Conservation (phyloP, 192 early-diverging fungal genomes). For the Dissophora globulifera region DNA sequence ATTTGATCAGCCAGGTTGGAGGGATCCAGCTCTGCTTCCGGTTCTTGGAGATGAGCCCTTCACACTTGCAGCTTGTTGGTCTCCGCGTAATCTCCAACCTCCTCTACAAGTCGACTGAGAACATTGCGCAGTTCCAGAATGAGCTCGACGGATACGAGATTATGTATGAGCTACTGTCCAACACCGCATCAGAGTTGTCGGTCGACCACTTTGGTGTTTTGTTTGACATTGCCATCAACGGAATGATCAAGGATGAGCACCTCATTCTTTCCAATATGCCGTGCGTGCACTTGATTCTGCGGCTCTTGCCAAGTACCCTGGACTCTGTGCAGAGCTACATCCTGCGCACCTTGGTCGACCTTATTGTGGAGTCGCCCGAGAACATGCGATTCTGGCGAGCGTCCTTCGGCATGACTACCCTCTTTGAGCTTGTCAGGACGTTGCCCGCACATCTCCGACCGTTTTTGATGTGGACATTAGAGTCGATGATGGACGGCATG, state of each 20-base stretch:
- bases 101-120: constrained; percentile 54
- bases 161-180: constrained; percentile 36
- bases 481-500: constrained; percentile 54
- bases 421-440: constrained; percentile 50
- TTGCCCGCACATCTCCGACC: constrained; percentile 46
- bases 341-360: constrained; percentile 50
- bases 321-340: constrained; percentile 52
- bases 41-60: constrained; percentile 47
- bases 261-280: constrained; percentile 48
- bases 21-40: constrained; percentile 53
- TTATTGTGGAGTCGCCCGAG: constrained; percentile 51
- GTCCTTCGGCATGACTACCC: constrained; percentile 36
- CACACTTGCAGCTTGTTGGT: constrained; percentile 50
- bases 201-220: constrained; percentile 52
- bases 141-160: constrained; percentile 50
- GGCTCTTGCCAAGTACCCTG: constrained; percentile 24
- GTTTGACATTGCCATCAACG: constrained; percentile 55
- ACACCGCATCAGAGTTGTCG: constrained; percentile 29
- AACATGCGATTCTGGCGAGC: constrained; percentile 50
- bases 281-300: constrained; percentile 44
- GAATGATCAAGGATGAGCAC: constrained; percentile 55
- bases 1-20: constrained; percentile 46
- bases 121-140: constrained; percentile 51
- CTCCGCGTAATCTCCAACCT: constrained; percentile 55
- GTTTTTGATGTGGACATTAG: constrained; percentile 55